phyloP scores from a whole-genome alignment of 2,329 filamentous ascomycete genomes.

The Hirsutella thompsonii region DNA sequence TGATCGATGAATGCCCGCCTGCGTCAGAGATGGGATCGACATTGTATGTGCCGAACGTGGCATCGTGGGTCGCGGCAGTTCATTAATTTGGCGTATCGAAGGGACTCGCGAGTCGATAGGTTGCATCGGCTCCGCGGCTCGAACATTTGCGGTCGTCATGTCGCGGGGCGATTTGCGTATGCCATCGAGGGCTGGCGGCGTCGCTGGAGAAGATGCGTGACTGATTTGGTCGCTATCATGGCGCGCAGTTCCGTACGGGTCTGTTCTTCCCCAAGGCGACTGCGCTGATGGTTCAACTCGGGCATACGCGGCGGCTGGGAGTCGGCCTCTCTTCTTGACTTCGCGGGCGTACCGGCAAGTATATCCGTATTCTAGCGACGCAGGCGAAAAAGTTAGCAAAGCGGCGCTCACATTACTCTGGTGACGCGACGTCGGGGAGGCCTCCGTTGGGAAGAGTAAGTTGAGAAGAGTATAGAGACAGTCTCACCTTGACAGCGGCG shows the following conservation, averaged over 20 bases:
- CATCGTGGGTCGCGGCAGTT: neutral
- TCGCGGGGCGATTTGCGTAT: too few relatives aligned
- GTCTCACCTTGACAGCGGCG: slow-evolving; percentile 24
- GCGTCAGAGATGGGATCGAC: slow-evolving; percentile 10
- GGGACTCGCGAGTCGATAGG: neutral
- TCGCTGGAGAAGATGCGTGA: neutral
- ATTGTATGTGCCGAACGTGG: slow-evolving; percentile 7
- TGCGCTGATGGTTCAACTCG: neutral
- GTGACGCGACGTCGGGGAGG: too few relatives aligned
- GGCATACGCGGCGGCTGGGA: slow-evolving; percentile 11
- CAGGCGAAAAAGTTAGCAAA: neutral
- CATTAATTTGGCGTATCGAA: neutral
- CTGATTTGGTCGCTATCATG: neutral
- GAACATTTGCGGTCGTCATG: too few relatives aligned
- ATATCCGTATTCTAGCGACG: slow-evolving; percentile 22
- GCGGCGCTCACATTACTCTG: neutral
- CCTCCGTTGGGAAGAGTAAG: too few relatives aligned
- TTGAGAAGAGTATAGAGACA: neutral
- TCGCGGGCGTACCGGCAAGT: slow-evolving; percentile 22
- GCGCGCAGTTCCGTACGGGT: neutral
- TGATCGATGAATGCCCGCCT: slow-evolving; percentile 6
- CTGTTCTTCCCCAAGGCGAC: neutral
- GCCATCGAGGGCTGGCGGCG: neutral
- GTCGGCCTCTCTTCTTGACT: slow-evolving; percentile 22
- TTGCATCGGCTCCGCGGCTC: neutral